Base-by-base conservation (phyloP, 495 filamentous ascomycete species). In the Hypoxylon lienhwacheense region DNA sequence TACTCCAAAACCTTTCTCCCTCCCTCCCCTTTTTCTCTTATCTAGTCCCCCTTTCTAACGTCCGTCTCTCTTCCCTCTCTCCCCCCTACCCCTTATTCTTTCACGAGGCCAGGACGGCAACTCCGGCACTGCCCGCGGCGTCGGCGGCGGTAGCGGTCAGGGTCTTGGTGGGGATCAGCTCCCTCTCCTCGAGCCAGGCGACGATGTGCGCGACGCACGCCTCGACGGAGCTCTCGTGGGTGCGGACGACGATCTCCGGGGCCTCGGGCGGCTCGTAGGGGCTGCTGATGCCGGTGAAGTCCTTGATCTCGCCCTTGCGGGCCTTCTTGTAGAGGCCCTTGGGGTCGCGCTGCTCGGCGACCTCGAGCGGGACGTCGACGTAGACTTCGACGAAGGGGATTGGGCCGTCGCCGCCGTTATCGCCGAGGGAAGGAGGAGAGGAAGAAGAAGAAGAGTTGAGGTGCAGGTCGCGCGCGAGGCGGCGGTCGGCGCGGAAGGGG, bases 301-400 rank as follows among this genome's bases (percentile, higher is more conserved):
- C 91, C 77, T 92, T 92, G 66, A 97, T 96, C 66, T 92, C 81
- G 10, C 93, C 93, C 40, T 85, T 85, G 12, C 91, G 77, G 4
- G 93, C 93, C 82, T 96, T 96, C 82, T 95, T 95, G 68, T 98
- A 98, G 48, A 98, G 70, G 6, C 92, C 95, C 81, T 98, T 98
- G 17, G 93, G 93, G 68, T 98, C 93, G 51, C 93, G 79, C 76
- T 87, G 71, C 81, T 98, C 95, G n/a, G 95, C 93, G 26, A 88
- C 87, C 68, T 86, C 87, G 48, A 97, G 74, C 3, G 89, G 84
- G 7, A 97, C 80, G 67, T 98, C 90, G 37, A 98, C 82, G 62
- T 83, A 92, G 14, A 97, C 88, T 70, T 98, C 93, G 54, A 98
- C 83, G 71, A 98, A 98, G 1, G 90, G 84, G 53, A 97, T 77